Evolutionary conservation across 2,329 filamentous ascomycete genomes (phyloP).

Genomic region (Aspergillus amoenus): DNA sequence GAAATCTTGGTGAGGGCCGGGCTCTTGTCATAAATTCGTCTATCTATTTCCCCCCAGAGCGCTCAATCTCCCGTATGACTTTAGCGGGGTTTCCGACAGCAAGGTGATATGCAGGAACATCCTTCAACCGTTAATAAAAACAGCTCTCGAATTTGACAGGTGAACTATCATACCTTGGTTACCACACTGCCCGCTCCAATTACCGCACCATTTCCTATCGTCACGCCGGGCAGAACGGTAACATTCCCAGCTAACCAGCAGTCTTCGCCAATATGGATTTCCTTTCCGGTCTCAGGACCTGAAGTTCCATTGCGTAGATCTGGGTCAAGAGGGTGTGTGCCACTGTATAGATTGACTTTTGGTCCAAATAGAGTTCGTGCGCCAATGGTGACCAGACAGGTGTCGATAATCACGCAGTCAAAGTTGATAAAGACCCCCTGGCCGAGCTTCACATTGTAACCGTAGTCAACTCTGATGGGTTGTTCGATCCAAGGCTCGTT

Average conservation of each 20-base stretch:
- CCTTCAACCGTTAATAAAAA: conserved; percentile 24
- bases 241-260: conserved; percentile 76
- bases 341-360: conserved; percentile 73
- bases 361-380: conserved; percentile 76
- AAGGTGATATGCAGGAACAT: conserved; percentile 44
- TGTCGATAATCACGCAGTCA: conserved; percentile 75
- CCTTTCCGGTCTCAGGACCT: conserved; percentile 72
- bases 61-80: conserved; percentile 41
- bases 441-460: conserved; percentile 70
- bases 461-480: conserved; percentile 74
- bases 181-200: conserved; percentile 82
- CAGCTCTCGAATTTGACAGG: neutral
- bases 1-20: neutral
- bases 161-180: conserved; percentile 57
- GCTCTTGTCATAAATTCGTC: neutral
- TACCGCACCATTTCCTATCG: conserved; percentile 69
- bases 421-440: conserved; percentile 73
- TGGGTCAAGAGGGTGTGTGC: conserved; percentile 75
- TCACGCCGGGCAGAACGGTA: conserved; percentile 72
- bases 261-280: conserved; percentile 75
- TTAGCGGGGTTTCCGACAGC: conserved; percentile 43
- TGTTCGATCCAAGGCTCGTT: conserved; percentile 68
- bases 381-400: conserved; percentile 71
- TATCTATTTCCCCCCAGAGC: conserved; percentile 26
- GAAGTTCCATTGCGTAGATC: conserved; percentile 69